phyloP scores from a whole-genome alignment of 345 rosid species.

The Brassica juncea region DNA sequence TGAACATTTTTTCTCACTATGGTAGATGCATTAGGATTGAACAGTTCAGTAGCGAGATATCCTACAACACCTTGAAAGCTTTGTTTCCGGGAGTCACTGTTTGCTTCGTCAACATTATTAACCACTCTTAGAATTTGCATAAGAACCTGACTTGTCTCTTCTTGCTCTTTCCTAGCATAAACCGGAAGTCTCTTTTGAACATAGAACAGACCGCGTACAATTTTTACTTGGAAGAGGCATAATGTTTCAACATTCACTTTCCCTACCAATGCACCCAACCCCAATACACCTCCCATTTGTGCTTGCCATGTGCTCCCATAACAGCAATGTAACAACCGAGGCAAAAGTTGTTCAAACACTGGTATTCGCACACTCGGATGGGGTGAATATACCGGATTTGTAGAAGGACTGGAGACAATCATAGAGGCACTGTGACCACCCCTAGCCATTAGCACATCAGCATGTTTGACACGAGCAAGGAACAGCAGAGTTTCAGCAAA shows the following conservation, averaged over 20 bases:
- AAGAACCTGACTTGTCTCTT: slow-evolving; percentile 96
- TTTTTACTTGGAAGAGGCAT: slow-evolving; percentile 79
- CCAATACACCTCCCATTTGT: slow-evolving; percentile 98
- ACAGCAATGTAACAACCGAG: slow-evolving; percentile 95
- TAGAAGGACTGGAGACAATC: slow-evolving; percentile 97
- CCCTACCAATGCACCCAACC: slow-evolving; percentile 92
- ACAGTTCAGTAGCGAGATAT: slow-evolving; percentile 90
- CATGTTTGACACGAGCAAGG: slow-evolving; percentile 87
- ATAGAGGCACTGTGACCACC: slow-evolving; percentile 87
- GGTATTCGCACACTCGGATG: slow-evolving; percentile 85
- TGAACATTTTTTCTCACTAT: slow-evolving; percentile 92
- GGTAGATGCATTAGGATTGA: slow-evolving; percentile 80
- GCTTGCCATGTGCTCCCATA: slow-evolving; percentile 97
- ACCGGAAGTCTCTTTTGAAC: slow-evolving; percentile 92
- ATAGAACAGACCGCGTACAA: slow-evolving; percentile 82
- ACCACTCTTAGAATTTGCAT: slow-evolving; percentile 95
- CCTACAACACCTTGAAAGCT: slow-evolving; percentile 92
- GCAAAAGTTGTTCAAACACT: slow-evolving; percentile 95
- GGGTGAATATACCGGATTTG: slow-evolving; percentile 93
- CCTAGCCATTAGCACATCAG: slow-evolving; percentile 72
- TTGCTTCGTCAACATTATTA: slow-evolving; percentile 92
- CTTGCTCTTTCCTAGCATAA: slow-evolving; percentile 93
- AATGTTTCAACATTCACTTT: slow-evolving; percentile 91
- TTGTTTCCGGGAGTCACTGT: slow-evolving; percentile 80
- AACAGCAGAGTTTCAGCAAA: slow-evolving; percentile 87